A percentile compares a stretch with the other conserved stretches of the same genome.
Evolutionary conservation across 345 rosid genomes (phyloP).

Genomic region (Citrus cavaleriei): DNA sequence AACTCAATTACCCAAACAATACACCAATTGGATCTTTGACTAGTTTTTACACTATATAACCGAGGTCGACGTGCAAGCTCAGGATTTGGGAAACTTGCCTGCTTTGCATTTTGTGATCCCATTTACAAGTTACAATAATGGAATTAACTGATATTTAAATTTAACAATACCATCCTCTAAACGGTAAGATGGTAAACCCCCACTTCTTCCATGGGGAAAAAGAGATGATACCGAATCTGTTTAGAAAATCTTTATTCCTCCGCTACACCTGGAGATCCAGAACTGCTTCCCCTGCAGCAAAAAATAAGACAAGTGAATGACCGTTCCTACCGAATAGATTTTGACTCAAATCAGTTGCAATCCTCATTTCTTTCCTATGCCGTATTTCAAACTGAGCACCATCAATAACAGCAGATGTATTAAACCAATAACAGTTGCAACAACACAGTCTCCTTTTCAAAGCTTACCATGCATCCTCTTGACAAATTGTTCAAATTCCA

Average conservation of each 20-base stretch:
- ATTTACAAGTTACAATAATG: slow-evolving; percentile 34
- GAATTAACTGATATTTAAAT: neutral
- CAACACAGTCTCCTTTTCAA: neutral
- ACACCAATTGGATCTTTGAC: neutral
- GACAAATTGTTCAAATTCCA: slow-evolving; percentile 76
- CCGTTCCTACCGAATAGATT: neutral
- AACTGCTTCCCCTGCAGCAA: slow-evolving; percentile 48
- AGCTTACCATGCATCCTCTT: slow-evolving; percentile 87
- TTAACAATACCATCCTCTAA: slow-evolving; percentile 11
- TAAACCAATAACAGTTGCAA: neutral
- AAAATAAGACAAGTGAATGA: neutral
- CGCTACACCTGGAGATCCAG: slow-evolving; percentile 34
- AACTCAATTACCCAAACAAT: neutral
- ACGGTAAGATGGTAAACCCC: slow-evolving; percentile 20
- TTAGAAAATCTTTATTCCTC: slow-evolving; percentile 5
- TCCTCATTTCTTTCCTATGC: neutral
- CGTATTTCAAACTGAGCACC: neutral
- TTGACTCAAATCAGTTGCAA: neutral
- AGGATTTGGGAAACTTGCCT: slow-evolving; percentile 4
- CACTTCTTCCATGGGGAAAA: slow-evolving; percentile 12
- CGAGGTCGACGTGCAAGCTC: neutral
- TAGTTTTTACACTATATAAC: neutral
- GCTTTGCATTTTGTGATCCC: slow-evolving; percentile 12
- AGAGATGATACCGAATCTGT: slow-evolving; percentile 14
- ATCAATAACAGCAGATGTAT: neutral